Percentiles rank a stretch among this genome's conserved stretches.
Evolutionary conservation across 2,329 filamentous ascomycete genomes (phyloP).

Genomic region (Sporothrix phasma): DNA sequence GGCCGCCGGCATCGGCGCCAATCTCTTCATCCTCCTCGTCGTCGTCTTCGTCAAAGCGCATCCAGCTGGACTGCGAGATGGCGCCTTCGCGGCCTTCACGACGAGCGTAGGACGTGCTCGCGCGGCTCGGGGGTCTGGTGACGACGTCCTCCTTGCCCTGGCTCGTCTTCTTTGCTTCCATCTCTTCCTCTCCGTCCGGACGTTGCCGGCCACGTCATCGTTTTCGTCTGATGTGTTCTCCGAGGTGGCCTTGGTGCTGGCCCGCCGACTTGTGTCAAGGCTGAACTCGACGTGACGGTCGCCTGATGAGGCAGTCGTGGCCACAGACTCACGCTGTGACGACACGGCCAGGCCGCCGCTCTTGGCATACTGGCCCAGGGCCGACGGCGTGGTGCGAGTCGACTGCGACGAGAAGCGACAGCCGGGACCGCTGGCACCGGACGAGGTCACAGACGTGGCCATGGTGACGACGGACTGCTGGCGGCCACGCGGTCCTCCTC

Average conservation of each 20-base stretch:
- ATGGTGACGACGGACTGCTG: conserved; percentile 32
- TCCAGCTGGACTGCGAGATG: conserved; percentile 20
- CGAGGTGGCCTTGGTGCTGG: not conserved
- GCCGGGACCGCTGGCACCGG: conserved; percentile 18
- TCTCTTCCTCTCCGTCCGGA: not conserved
- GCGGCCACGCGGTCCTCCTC: conserved; percentile 21
- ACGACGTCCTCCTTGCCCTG: not conserved
- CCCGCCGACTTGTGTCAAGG: not conserved
- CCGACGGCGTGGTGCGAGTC: conserved; percentile 20
- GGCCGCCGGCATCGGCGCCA: not conserved
- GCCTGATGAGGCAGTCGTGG: not conserved
- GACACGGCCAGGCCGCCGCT: not conserved
- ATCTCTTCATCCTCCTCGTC: not conserved
- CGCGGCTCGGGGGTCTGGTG: not conserved
- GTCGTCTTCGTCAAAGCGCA: conserved; percentile 21
- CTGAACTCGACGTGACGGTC: conserved; percentile 16
- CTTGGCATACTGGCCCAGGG: conserved; percentile 10
- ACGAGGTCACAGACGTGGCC: conserved; percentile 31
- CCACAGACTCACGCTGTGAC: not conserved
- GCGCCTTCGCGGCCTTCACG: not conserved
- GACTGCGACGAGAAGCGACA: conserved; percentile 24
- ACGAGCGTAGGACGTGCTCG: not conserved
- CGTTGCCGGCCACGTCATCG: not conserved
- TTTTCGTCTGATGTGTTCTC: not conserved
- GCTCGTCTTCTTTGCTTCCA: not conserved